A percentile compares a stretch with the other conserved stretches of the same genome.
phyloP scores from a whole-genome alignment of 345 rosid species.

The Arabidopsis arenosa region DNA sequence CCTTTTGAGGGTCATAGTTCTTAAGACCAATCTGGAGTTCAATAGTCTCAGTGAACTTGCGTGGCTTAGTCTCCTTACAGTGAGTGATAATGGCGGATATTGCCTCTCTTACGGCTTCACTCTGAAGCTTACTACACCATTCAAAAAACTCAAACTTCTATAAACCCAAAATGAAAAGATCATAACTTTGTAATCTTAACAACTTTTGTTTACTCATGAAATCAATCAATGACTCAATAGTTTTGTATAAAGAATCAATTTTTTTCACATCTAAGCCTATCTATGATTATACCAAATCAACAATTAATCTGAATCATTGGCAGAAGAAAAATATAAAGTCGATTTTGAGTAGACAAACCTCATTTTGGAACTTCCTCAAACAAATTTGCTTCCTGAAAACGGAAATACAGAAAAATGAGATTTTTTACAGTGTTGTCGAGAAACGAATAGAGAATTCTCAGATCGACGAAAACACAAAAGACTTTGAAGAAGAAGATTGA shows the following conservation, averaged over 20 bases:
- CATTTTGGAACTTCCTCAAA: constrained; percentile 27
- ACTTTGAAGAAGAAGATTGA: neutral
- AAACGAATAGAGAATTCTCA: neutral
- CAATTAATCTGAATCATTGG: neutral
- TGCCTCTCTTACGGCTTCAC: constrained; percentile 89
- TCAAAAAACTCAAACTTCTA: neutral
- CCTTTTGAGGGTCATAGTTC: constrained; percentile 95
- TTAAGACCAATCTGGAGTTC: constrained; percentile 96
- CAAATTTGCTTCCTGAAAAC: constrained; percentile 28
- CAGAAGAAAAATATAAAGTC: neutral
- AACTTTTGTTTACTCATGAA: neutral
- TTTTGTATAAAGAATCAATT: neutral
- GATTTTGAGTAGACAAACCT: constrained; percentile 35
- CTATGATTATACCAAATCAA: neutral
- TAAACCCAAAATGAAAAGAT: neutral
- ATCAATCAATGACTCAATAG: neutral
- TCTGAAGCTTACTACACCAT: constrained; percentile 84
- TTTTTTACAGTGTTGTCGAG: neutral
- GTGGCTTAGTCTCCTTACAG: constrained; percentile 62
- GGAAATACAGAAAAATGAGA: neutral
- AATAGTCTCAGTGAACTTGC: constrained; percentile 85
- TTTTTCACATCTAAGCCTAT: neutral
- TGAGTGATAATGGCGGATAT: constrained; percentile 58
- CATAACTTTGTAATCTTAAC: neutral
- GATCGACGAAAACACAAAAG: neutral